Base-by-base conservation (phyloP, 2,329 filamentous ascomycete genomes). In the Aspergillus japonicus region DNA sequence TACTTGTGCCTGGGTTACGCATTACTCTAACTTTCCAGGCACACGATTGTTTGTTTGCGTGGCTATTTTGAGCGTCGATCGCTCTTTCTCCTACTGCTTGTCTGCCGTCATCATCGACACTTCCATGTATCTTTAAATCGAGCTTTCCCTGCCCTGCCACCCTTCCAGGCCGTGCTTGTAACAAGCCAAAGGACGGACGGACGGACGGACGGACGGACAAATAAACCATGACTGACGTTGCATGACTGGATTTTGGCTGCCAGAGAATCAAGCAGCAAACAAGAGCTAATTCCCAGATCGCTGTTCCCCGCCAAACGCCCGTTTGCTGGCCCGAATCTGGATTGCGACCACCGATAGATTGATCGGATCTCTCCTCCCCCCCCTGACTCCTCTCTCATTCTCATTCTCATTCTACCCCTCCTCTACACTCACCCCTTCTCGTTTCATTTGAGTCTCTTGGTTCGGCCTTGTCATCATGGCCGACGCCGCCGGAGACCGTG, bases 401-500 rank as follows among this genome's bases (percentile, higher is more conserved):
- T 31, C 33, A 50, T 29, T 47, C 23, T 8, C 47, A 12, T 47
- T 24, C 19, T 39, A 24, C 26, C 21, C 57, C 42, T 47, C 53
- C 24, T 48, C 29, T n/a, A n/a, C 57, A 19, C 49, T 16, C 24
- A 35, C 24, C 33, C 21, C 44, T 35, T 29, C 11, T 23, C 39
- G 6, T 3, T 19, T 44, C 16, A 5, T 44, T 19, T 19, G 39
- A 44, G 47, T 48, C 24, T 47, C 44, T 39, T 35, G 10, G 24
- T 49, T 48, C 39, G 39, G 47, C 48, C 44, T 49, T 54, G 31
- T 56, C 57, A 54, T 56, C 57, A 78, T 78, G 77, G 71, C 71
- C 29, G 71, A 77, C 59, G 56, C 62, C 59, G 56, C 62, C 26
- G 68, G 64, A 26, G 90, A 96, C 71, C 85, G 94, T 64, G 88